Percentiles rank a stretch among this genome's conserved stretches.
Conservation (phyloP, 106 monocot genomes). For the Cymbidium sinense region DNA sequence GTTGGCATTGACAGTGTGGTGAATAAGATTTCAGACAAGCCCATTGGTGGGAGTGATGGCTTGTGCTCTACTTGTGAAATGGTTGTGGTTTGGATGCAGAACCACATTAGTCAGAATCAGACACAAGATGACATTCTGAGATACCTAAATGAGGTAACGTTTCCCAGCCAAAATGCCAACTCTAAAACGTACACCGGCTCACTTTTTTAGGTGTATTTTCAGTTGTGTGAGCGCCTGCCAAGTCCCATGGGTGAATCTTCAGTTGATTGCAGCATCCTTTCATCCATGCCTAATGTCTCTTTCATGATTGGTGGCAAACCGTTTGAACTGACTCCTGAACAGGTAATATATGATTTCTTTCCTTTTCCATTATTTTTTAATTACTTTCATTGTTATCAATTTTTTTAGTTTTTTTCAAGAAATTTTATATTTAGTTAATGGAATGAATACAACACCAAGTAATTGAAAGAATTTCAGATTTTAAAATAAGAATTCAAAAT, state of each 20-base stretch:
- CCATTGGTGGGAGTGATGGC: slow-evolving; percentile 15
- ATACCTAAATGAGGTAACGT: slow-evolving; percentile 41
- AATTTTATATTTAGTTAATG: too few species aligned
- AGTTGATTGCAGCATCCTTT: slow-evolving; percentile 36
- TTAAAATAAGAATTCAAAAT: too few species aligned
- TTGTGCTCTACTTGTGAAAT: slow-evolving; percentile 60
- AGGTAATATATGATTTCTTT: too few species aligned
- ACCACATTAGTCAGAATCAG: slow-evolving; percentile 42
- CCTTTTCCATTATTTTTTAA: too few species aligned
- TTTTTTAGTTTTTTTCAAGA: too few species aligned
- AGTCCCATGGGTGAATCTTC: slow-evolving; percentile 49
- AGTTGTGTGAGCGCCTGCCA: slow-evolving; percentile 41
- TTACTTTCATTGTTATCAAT: too few species aligned
- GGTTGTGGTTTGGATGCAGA: slow-evolving; percentile 61
- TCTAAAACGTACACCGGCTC: neutral
- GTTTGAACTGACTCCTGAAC: slow-evolving; percentile 47
- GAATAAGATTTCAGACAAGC: slow-evolving; percentile 9
- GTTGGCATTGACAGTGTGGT: slow-evolving; percentile 55
- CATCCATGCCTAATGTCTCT: slow-evolving; percentile 45
- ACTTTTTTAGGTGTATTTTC: neutral
- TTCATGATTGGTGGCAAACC: slow-evolving; percentile 54
- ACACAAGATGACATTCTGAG: slow-evolving; percentile 36
- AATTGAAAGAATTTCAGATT: too few species aligned
- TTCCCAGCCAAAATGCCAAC: neutral
- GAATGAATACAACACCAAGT: too few species aligned